Evolutionary conservation across 139 green algal species (phyloP).

Genomic region (Haematococcus sp.): DNA sequence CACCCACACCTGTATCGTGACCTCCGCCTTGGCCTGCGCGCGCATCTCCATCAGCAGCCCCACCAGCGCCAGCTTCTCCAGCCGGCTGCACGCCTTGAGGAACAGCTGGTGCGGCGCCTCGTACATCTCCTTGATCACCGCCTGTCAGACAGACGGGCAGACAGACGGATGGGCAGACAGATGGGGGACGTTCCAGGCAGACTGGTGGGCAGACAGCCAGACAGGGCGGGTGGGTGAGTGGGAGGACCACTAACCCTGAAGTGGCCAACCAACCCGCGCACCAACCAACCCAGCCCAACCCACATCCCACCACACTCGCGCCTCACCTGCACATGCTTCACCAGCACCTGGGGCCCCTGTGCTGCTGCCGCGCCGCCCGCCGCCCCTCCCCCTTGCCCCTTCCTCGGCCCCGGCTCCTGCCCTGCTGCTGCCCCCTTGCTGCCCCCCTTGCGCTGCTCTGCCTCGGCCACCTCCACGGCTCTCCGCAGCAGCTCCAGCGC

Average conservation of each 20-base stretch:
- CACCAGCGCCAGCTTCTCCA: conserved; percentile 68
- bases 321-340: not conserved
- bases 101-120: conserved; percentile 51
- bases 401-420: not conserved
- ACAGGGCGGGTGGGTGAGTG: not conserved
- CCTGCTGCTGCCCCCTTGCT: not conserved
- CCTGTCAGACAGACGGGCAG: too few species aligned
- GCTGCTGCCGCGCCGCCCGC: not conserved
- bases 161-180: too few species aligned
- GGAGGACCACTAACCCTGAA: not conserved
- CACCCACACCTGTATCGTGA: conserved; percentile 39
- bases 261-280: not conserved
- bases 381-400: conserved; percentile 13
- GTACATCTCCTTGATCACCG: conserved; percentile 63
- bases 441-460: not conserved
- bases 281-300: not conserved
- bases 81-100: conserved; percentile 40
- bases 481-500: conserved; percentile 68
- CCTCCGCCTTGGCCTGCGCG: conserved; percentile 44
- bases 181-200: too few species aligned
- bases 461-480: conserved; percentile 35
- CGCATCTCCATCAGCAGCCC: conserved; percentile 66
- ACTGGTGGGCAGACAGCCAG: not conserved
- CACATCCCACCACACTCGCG: too few species aligned
- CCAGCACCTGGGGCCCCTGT: not conserved